Conservation (phyloP, 768 basidiomycete species). For the Lentinula raphanica region DNA sequence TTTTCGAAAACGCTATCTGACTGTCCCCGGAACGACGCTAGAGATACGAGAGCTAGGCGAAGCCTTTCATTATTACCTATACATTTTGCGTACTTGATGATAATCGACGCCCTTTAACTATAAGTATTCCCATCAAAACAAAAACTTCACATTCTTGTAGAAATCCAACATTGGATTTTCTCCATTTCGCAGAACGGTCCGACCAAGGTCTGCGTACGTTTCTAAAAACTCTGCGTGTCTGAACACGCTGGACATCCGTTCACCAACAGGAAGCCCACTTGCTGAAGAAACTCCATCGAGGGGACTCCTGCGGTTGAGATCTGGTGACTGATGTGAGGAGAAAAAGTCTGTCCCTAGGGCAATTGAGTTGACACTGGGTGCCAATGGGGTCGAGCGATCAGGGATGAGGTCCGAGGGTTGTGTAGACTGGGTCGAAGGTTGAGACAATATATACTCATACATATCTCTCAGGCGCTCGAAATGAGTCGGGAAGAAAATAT, state of each 20-base stretch:
- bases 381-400: conserved; percentile 48
- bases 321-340: conserved; percentile 60
- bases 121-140: no score
- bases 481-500: conserved; percentile 97
- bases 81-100: conserved; percentile 43
- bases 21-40: conserved; percentile 48
- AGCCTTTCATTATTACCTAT: conserved; percentile 59
- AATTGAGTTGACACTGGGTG: conserved; percentile 42
- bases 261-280: conserved; percentile 75
- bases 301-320: conserved; percentile 52
- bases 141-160: conserved; percentile 90
- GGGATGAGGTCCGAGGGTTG: conserved; percentile 21
- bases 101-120: background rate
- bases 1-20: conserved; percentile 69
- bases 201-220: conserved; percentile 71
- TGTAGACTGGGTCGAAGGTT: conserved; percentile 31
- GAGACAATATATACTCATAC: conserved; percentile 79
- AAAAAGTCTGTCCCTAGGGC: conserved; percentile 64
- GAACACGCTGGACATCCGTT: conserved; percentile 78
- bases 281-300: conserved; percentile 69
- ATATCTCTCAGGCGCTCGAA: conserved; percentile 82
- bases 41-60: conserved; percentile 72
- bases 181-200: conserved; percentile 70
- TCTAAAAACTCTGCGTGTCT: conserved; percentile 86
- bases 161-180: conserved; percentile 87